Evolutionary conservation across 208 protist genomes (phyloP).

Genomic region (Acanthamoeba lugdunensis): DNA sequence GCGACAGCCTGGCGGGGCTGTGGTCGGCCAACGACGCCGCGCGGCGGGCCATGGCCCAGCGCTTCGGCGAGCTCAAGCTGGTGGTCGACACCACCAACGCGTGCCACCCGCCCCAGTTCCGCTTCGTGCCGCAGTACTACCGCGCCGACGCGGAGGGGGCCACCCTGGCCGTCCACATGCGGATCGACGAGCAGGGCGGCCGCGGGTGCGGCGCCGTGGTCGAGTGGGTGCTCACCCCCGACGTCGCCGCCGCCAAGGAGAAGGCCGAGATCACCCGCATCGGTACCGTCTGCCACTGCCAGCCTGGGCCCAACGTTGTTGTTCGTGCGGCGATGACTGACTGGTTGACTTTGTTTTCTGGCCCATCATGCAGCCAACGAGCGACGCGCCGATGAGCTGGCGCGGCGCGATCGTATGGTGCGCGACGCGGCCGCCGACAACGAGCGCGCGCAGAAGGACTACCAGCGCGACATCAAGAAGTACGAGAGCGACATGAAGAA

Average conservation of each 20-base stretch:
- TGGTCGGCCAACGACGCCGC: neutral
- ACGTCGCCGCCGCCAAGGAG: constrained; percentile 9
- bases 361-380: neutral
- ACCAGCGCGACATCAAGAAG: neutral
- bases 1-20: neutral
- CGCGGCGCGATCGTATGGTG: neutral
- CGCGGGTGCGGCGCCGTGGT: neutral
- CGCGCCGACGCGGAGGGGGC: neutral
- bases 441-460: neutral
- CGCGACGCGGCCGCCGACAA: neutral
- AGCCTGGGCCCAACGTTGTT: neutral
- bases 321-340: neutral
- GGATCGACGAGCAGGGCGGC: neutral
- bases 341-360: neutral
- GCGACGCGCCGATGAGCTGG: neutral
- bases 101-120: neutral
- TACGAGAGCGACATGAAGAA: constrained; percentile 9
- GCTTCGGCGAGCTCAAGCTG: neutral
- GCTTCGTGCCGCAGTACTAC: neutral
- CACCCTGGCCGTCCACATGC: neutral
- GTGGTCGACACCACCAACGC: neutral
- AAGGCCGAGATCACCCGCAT: neutral
- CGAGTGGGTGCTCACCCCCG: constrained; percentile 17
- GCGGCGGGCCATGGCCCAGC: neutral
- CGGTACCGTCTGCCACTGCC: neutral